Conservation (phyloP, 805 yeast genomes). For the Yarrowia yakushimensis region DNA sequence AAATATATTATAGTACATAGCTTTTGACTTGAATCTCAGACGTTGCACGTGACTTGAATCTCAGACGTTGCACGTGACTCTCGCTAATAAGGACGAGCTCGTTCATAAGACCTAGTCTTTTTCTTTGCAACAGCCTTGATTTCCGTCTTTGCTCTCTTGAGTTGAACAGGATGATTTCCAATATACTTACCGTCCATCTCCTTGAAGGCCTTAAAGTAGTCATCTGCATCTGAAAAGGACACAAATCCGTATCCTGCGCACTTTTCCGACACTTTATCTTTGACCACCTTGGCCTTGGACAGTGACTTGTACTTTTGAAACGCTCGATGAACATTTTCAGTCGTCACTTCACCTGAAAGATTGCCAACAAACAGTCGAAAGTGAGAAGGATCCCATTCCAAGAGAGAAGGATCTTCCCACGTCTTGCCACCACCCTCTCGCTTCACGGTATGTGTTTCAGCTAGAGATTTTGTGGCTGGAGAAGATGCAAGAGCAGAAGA, state of each 20-base stretch:
- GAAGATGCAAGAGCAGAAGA: background rate
- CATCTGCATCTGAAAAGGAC: slow-evolving; percentile 60
- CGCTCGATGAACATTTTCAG: slow-evolving; percentile 51
- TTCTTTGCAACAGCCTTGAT: slow-evolving; percentile 26
- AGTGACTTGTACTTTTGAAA: slow-evolving; percentile 53
- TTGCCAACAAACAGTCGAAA: slow-evolving; percentile 75
- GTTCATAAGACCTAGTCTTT: background rate
- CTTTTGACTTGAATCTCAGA: too few relatives aligned
- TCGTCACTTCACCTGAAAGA: slow-evolving; percentile 63
- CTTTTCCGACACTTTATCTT: slow-evolving; percentile 43
- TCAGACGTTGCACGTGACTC: too few relatives aligned
- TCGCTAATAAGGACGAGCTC: slow-evolving; percentile 6
- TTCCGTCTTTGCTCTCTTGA: slow-evolving; percentile 54
- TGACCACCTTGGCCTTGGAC: slow-evolving; percentile 58
- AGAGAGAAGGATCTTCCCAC: slow-evolving; percentile 48
- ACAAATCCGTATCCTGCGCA: slow-evolving; percentile 74
- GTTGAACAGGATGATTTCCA: slow-evolving; percentile 67
- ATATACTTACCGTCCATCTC: slow-evolving; percentile 74
- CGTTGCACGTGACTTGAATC: too few relatives aligned
- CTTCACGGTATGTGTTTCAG: slow-evolving; percentile 39
- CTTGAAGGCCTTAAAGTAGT: slow-evolving; percentile 65
- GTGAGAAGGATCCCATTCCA: slow-evolving; percentile 68
- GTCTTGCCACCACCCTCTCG: slow-evolving; percentile 47
- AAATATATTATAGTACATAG: slow-evolving; percentile 1
- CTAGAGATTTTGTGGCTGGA: background rate